phyloP scores from a whole-genome alignment of 202 grass and related monocot species.

The Saccharum hybrid region DNA sequence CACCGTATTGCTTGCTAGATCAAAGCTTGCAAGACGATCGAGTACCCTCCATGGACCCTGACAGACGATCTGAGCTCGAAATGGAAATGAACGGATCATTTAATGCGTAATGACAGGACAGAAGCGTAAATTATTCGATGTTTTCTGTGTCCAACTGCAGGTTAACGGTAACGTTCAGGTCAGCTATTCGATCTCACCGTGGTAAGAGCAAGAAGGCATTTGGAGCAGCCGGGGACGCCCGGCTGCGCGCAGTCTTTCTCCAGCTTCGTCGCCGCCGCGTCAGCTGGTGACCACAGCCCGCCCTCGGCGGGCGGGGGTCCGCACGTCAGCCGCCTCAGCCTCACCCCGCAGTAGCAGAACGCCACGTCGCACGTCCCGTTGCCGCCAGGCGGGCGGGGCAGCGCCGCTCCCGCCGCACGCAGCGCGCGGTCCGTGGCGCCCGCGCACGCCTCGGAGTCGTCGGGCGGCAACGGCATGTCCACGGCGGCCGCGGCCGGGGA shows the following conservation, averaged over 20 bases:
- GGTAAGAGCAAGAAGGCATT: slow-evolving; percentile 77
- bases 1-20: slow-evolving; percentile 4
- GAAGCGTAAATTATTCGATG: neutral
- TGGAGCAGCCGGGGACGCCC: slow-evolving; percentile 67
- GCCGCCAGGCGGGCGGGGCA: slow-evolving; percentile 51
- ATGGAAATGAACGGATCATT: neutral
- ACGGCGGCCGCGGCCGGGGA: slow-evolving; percentile 17
- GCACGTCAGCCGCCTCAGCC: slow-evolving; percentile 70
- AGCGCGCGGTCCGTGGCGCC: slow-evolving; percentile 74
- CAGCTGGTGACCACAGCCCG: slow-evolving; percentile 54
- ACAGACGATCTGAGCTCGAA: neutral
- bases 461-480: slow-evolving; percentile 71
- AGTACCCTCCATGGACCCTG: neutral
- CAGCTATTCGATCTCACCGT: slow-evolving; percentile 52
- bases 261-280: slow-evolving; percentile 46
- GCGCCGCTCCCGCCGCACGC: slow-evolving; percentile 45
- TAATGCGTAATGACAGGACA: neutral
- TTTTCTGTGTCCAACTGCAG: neutral
- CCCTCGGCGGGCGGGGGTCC: slow-evolving; percentile 26
- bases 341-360: slow-evolving; percentile 84
- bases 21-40: slow-evolving; percentile 13
- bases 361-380: slow-evolving; percentile 78
- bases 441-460: slow-evolving; percentile 84
- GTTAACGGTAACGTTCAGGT: neutral
- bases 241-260: slow-evolving; percentile 57